These are phyloP conservation scores for Arxiozyma slooffiae DNA, from an alignment of 1,139 yeast genomes.

Conservation along the genomic window DNA sequence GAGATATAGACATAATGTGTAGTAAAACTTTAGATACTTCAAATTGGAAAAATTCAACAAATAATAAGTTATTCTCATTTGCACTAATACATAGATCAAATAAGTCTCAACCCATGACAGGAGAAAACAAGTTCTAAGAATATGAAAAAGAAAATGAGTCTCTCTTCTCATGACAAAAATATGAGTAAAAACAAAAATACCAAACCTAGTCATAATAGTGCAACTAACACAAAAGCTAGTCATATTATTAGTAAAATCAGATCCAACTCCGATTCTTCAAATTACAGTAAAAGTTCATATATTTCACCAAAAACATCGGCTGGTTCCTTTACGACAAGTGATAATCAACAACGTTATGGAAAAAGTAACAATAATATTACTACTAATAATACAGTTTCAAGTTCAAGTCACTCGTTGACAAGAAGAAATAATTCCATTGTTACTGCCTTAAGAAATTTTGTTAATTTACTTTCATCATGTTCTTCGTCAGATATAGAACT, in stretches of 20 bases:
- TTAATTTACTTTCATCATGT: slow-evolving; percentile 27
- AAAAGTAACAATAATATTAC: neutral
- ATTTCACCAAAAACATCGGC: slow-evolving; percentile 5
- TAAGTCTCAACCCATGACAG: slow-evolving; percentile 5
- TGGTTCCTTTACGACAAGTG: slow-evolving; percentile 2
- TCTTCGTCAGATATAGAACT: slow-evolving; percentile 14
- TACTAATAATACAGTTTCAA: neutral
- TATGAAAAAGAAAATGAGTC: slow-evolving; percentile 2
- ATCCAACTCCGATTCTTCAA: neutral
- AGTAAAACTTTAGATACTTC: slow-evolving; percentile 27
- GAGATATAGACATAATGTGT: slow-evolving; percentile 18
- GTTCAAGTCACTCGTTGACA: slow-evolving; percentile 11
- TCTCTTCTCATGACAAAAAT: slow-evolving; percentile 2
- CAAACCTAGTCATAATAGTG: neutral
- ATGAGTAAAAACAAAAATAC: neutral
- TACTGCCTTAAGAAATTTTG: slow-evolving; percentile 31
- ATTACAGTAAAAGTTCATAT: slow-evolving; percentile 1
- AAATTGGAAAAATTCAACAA: slow-evolving; percentile 10
- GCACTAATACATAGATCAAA: slow-evolving; percentile 2
- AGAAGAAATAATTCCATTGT: slow-evolving; percentile 32
- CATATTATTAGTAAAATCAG: neutral
- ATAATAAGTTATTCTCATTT: slow-evolving; percentile 1
- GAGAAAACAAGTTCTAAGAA: slow-evolving; percentile 3
- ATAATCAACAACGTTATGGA: neutral
- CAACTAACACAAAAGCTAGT: neutral